These are phyloP conservation scores for Russula griseocarnosa DNA, from an alignment of 768 basidiomycete genomes.

Conservation along the genomic window DNA sequence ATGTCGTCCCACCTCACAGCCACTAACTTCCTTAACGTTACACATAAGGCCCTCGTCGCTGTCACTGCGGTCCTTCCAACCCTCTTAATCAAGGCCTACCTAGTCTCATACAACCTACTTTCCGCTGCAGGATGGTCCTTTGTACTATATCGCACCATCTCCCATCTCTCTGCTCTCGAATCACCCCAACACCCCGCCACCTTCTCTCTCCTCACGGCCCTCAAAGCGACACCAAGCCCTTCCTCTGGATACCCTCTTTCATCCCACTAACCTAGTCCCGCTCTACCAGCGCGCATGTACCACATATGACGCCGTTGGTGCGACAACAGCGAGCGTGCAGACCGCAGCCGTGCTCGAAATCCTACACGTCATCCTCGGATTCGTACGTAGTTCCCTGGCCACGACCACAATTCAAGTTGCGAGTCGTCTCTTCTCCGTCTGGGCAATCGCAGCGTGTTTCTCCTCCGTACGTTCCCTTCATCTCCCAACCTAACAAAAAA, in stretches of 20 bases:
- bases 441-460: constrained; percentile 72
- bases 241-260: constrained; percentile 35
- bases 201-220: constrained; percentile 9
- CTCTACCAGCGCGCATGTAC: constrained; percentile 51
- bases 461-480: constrained; percentile 45
- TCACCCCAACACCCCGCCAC: not conserved
- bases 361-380: constrained; percentile 69
- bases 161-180: constrained; percentile 9
- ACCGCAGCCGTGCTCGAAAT: constrained; percentile 81
- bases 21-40: not conserved
- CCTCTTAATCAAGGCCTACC: constrained; percentile 24
- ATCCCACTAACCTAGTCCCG: constrained; percentile 40
- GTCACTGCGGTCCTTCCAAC: not conserved
- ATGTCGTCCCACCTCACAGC: not conserved
- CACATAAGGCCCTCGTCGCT: not conserved
- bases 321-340: constrained; percentile 68
- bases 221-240: constrained; percentile 7
- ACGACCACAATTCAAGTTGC: constrained; percentile 80
- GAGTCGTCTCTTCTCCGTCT: constrained; percentile 77
- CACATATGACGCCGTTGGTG: constrained; percentile 58
- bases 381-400: constrained; percentile 70
- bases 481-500: not conserved
- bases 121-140: constrained; percentile 23
- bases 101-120: constrained; percentile 28
- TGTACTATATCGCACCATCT: constrained; percentile 25